Evolutionary conservation across 148 eudicot species (phyloP).

Genomic region (Chenopodium berlandieri): DNA sequence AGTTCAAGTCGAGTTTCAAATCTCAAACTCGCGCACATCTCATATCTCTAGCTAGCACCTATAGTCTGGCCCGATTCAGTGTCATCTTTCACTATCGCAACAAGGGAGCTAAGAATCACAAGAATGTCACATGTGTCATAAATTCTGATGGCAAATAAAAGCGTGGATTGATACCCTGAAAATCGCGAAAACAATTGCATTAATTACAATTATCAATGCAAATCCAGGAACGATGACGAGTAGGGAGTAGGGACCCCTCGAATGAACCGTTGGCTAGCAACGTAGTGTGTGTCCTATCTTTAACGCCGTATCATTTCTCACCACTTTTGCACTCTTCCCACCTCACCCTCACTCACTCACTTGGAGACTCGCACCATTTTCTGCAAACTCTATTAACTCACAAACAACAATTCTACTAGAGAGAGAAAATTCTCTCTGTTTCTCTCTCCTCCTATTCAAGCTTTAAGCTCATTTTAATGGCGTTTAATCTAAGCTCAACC

Average conservation of each 20-base stretch:
- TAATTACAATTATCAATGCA: not conserved
- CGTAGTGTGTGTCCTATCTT: not conserved
- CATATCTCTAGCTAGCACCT: too few relatives aligned
- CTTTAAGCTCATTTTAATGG: not conserved
- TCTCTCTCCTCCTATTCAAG: not conserved
- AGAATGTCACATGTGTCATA: constrained; percentile 1
- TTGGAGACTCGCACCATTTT: not conserved
- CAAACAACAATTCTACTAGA: too few relatives aligned
- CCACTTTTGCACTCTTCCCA: not conserved
- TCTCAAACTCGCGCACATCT: too few relatives aligned
- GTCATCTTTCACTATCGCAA: not conserved
- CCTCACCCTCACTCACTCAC: not conserved
- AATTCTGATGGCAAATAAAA: not conserved
- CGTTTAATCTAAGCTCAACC: not conserved
- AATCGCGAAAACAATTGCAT: not conserved
- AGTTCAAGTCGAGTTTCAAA: too few relatives aligned
- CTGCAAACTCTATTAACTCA: too few relatives aligned
- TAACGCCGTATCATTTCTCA: not conserved
- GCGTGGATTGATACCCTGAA: not conserved
- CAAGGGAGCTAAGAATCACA: not conserved
- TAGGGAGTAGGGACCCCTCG: not conserved
- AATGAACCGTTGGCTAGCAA: not conserved
- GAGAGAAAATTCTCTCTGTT: too few relatives aligned
- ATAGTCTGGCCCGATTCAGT: too few relatives aligned
- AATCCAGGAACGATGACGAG: not conserved